Evolutionary conservation across 116 monocot genomes (phyloP).

Genomic region (Papilionanthe hybrid): DNA sequence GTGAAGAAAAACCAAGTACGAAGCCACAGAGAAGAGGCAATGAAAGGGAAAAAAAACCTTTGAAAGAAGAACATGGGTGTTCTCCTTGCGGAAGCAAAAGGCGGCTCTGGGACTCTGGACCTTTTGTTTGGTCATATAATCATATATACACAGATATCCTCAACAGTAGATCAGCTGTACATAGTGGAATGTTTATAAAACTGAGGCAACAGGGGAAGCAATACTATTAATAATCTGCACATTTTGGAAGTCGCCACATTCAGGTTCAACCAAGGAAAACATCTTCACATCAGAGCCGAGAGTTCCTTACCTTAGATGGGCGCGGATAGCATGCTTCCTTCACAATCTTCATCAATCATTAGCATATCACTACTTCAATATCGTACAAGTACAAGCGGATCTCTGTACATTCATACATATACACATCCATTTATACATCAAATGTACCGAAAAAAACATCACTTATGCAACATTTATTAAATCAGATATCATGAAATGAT

Average conservation of each 20-base stretch:
- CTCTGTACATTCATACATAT: neutral
- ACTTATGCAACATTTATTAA: neutral
- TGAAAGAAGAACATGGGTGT: slow-evolving; percentile 68
- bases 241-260: neutral
- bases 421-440: neutral
- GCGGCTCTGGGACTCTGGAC: slow-evolving; percentile 59
- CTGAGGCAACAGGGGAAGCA: neutral
- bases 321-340: neutral
- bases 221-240: neutral
- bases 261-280: neutral
- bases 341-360: neutral
- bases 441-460: neutral
- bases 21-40: neutral
- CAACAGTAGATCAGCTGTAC: neutral
- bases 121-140: slow-evolving; percentile 68
- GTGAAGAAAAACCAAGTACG: neutral
- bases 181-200: neutral
- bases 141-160: slow-evolving; percentile 9
- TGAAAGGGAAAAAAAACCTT: slow-evolving; percentile 37
- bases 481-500: slow-evolving; percentile 7
- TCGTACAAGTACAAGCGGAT: neutral
- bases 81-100: slow-evolving; percentile 86
- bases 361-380: neutral
- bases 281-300: neutral
- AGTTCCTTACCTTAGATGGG: neutral